Conservation (phyloP, 1,284 basidiomycete genomes). For the Somion occarium region DNA sequence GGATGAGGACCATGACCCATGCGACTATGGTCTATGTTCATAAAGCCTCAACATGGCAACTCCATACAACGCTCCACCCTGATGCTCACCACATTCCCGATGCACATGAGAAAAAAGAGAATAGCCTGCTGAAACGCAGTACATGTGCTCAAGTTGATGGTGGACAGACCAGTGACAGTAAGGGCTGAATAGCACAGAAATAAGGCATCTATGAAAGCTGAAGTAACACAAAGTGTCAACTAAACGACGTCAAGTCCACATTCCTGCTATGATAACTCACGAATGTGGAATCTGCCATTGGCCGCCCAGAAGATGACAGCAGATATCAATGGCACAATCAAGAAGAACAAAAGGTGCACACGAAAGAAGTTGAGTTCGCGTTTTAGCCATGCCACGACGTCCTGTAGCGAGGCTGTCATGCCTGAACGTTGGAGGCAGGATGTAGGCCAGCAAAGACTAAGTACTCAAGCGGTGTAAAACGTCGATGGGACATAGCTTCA, state of each 20-base stretch:
- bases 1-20: slow-evolving; percentile 52
- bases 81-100: slow-evolving; percentile 35
- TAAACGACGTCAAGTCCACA: not conserved
- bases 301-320: slow-evolving; percentile 53
- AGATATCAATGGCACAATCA: slow-evolving; percentile 50
- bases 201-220: slow-evolving; percentile 48
- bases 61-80: no score
- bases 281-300: slow-evolving; percentile 43
- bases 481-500: no score
- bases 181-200: slow-evolving; percentile 65
- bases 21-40: slow-evolving; percentile 41
- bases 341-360: slow-evolving; percentile 52
- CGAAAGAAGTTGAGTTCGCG: slow-evolving; percentile 47
- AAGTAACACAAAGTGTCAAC: not conserved
- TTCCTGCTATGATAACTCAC: slow-evolving; percentile 13
- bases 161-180: slow-evolving; percentile 54
- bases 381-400: slow-evolving; percentile 10
- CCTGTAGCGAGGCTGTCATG: no score
- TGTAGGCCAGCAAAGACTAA: no score
- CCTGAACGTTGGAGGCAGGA: no score
- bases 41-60: no score
- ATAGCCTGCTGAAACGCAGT: slow-evolving; percentile 58
- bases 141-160: slow-evolving; percentile 46
- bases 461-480: no score
- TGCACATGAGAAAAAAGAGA: slow-evolving; percentile 45